Evolutionary conservation across 768 basidiomycete genomes (phyloP).

Genomic region (Podaxis sp.): DNA sequence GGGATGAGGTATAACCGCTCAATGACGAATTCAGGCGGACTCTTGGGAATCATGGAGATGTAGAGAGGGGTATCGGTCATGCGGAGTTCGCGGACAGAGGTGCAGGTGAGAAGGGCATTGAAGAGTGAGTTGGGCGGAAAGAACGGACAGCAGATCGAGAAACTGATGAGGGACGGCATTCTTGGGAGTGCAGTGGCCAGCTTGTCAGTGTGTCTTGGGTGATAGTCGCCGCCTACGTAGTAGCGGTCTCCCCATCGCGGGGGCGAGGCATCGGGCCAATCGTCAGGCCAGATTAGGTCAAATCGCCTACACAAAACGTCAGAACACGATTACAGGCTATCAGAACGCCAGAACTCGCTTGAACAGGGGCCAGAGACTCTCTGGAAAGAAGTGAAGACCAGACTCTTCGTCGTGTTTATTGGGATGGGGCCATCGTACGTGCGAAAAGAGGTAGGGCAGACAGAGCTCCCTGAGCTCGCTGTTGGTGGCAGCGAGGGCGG

Average conservation of each 20-base stretch:
- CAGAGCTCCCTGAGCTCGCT: constrained; percentile 27
- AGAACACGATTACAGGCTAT: neutral
- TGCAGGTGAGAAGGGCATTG: constrained; percentile 34
- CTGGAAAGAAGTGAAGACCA: constrained; percentile 40
- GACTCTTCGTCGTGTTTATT: constrained; percentile 34
- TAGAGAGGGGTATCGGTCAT: constrained; percentile 41
- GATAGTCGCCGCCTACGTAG: constrained; percentile 33
- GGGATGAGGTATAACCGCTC: constrained; percentile 35
- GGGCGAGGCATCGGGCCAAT: constrained; percentile 41
- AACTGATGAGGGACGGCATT: constrained; percentile 33
- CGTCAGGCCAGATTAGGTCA: constrained; percentile 42
- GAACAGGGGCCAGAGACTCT: constrained; percentile 36
- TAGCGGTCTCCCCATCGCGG: constrained; percentile 40
- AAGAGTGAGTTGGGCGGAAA: constrained; percentile 37
- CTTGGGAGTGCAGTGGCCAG: constrained; percentile 36
- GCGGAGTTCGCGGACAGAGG: constrained; percentile 33
- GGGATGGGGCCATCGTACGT: constrained; percentile 41
- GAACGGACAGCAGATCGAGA: constrained; percentile 40
- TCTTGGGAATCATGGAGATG: constrained; percentile 30
- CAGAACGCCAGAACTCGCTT: constrained; percentile 26
- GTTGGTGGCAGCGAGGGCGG: constrained; percentile 27
- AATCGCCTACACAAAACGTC: constrained; percentile 28
- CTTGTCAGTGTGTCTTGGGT: constrained; percentile 36
- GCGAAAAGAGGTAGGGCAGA: constrained; percentile 32
- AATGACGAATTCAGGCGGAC: constrained; percentile 32